These are phyloP conservation scores for Cercospora nicotianae DNA, from an alignment of 2,329 filamentous ascomycete species.

Conservation along the genomic window DNA sequence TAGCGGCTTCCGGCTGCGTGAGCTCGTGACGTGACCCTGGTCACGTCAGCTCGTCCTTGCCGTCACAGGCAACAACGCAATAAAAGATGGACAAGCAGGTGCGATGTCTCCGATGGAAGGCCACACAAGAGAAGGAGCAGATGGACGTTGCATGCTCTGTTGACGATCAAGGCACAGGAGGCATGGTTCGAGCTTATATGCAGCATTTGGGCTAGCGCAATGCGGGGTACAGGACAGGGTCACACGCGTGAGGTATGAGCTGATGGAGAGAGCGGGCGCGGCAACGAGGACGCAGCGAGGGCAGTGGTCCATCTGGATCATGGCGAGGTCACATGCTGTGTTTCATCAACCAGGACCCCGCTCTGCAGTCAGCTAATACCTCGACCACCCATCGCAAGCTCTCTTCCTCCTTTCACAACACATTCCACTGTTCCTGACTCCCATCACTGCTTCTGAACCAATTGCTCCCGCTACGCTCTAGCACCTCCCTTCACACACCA, in stretches of 20 bases:
- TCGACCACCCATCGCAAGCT: neutral
- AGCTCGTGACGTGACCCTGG: neutral
- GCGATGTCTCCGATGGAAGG: neutral
- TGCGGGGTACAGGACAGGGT: conserved; percentile 5
- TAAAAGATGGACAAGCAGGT: neutral
- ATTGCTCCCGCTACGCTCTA: neutral
- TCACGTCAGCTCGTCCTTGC: neutral
- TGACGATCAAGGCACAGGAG: neutral
- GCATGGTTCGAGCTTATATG: conserved; percentile 3
- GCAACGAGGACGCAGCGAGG: neutral
- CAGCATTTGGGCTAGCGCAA: neutral
- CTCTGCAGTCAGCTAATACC: neutral
- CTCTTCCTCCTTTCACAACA: neutral
- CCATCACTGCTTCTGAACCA: neutral
- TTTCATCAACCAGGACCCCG: neutral
- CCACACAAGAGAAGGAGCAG: neutral
- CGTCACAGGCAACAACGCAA: neutral
- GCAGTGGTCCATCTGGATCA: neutral
- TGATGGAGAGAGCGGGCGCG: neutral
- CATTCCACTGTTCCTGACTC: neutral
- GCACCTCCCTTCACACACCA: neutral
- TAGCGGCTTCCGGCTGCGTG: neutral
- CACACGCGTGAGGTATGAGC: neutral
- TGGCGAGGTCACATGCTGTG: conserved; percentile 3
- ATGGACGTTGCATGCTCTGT: neutral